These are phyloP conservation scores for Kluyveromyces sp. DNA, from an alignment of 1,139 yeast species.

Conservation along the genomic window DNA sequence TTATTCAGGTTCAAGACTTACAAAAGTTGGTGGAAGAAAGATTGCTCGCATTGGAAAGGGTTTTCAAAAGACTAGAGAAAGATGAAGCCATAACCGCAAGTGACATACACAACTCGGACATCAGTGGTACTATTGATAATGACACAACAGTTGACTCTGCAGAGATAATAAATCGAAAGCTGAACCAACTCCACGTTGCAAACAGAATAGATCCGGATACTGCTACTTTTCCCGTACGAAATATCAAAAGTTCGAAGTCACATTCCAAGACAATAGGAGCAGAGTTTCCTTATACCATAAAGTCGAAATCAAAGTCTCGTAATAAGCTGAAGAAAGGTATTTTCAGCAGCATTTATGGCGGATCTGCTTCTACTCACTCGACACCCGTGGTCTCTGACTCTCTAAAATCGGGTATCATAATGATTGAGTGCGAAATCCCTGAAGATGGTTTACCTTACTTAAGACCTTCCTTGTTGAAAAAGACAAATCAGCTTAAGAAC, in stretches of 20 bases:
- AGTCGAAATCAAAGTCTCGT: conserved; percentile 15
- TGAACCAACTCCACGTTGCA: conserved; percentile 21
- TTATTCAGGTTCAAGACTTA: conserved; percentile 18
- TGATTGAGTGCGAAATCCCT: conserved; percentile 19
- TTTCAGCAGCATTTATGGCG: conserved; percentile 21
- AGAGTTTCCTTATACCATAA: conserved; percentile 18
- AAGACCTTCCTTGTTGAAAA: conserved; percentile 31
- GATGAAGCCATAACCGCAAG: conserved; percentile 17
- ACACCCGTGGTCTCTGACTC: conserved; percentile 7
- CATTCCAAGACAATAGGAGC: conserved; percentile 16
- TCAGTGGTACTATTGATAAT: conserved; percentile 19
- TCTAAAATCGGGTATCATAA: conserved; percentile 19
- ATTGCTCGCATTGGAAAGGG: conserved; percentile 17
- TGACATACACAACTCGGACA: conserved; percentile 21
- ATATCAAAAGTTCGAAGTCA: conserved; percentile 9
- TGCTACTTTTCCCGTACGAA: conserved; percentile 16
- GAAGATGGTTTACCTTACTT: conserved; percentile 33
- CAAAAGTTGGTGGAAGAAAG: conserved; percentile 19
- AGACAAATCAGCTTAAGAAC: conserved; percentile 25
- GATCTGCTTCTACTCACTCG: conserved; percentile 9
- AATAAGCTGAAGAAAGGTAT: conserved; percentile 18
- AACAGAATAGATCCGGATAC: conserved; percentile 17
- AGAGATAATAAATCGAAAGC: conserved; percentile 19
- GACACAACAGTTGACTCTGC: conserved; percentile 16
- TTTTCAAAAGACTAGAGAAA: conserved; percentile 16